Percentiles rank a stretch among this genome's conserved stretches.
Conservation (phyloP, 352 stramenopile genomes). For the Globisporangium takayamanum region DNA sequence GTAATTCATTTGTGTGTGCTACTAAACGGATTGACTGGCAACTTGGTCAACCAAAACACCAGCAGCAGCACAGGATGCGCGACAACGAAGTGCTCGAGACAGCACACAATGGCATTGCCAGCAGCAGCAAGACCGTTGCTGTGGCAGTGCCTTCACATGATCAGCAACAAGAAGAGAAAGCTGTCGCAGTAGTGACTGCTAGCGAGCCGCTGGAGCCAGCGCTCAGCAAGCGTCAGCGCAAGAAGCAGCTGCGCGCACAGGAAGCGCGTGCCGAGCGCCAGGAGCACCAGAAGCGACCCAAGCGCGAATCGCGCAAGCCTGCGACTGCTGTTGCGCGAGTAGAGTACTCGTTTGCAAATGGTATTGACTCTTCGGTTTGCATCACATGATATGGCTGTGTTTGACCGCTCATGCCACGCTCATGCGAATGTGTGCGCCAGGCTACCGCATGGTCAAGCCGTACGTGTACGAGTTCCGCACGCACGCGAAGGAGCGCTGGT, state of each 20-base stretch:
- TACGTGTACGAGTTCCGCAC: conserved; percentile 96
- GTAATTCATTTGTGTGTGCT: too few relatives aligned
- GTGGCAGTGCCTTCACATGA: background rate
- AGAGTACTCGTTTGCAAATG: conserved; percentile 58
- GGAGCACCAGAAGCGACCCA: conserved; percentile 4
- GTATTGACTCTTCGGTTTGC: conserved; percentile 11
- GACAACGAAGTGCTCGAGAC: background rate
- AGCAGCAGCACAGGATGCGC: too few relatives aligned
- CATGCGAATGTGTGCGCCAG: conserved; percentile 18
- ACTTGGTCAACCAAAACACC: too few relatives aligned
- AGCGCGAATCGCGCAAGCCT: conserved; percentile 28
- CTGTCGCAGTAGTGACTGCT: background rate
- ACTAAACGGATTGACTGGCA: too few relatives aligned
- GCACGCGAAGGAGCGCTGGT: conserved; percentile 94
- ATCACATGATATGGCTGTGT: background rate
- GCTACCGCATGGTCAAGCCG: conserved; percentile 83
- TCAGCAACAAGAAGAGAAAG: background rate
- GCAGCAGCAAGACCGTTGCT: background rate
- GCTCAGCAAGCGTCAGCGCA: conserved; percentile 37
- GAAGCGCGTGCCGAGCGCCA: conserved; percentile 15
- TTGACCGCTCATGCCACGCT: background rate
- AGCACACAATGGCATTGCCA: too few relatives aligned
- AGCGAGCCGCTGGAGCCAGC: background rate
- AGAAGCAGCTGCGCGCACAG: conserved; percentile 31
- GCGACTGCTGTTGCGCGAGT: conserved; percentile 16